Percentiles rank a stretch among this genome's conserved stretches.
Conservation (phyloP, 306 rosid genomes). For the Astragalus glycyphyllos region DNA sequence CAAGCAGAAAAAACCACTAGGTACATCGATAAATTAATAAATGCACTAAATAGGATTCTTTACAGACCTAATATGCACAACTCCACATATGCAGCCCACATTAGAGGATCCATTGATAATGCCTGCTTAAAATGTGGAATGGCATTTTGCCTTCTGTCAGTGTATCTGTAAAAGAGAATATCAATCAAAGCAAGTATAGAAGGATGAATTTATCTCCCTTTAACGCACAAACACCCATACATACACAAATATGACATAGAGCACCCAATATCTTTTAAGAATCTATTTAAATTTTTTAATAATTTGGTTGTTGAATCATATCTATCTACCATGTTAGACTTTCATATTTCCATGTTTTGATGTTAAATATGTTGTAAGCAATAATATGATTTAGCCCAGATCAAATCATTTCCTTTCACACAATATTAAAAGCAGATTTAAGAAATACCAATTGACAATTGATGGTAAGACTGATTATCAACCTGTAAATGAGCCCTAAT, state of each 20-base stretch:
- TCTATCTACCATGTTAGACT: constrained; percentile 4
- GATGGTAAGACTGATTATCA: constrained; percentile 39
- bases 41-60: neutral
- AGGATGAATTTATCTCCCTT: constrained; percentile 3
- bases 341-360: constrained; percentile 32
- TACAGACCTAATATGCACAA: constrained; percentile 88
- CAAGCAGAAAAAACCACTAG: neutral
- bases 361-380: neutral
- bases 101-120: constrained; percentile 54
- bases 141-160: constrained; percentile 57
- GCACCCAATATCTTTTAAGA: constrained; percentile 1
- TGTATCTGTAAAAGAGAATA: constrained; percentile 49
- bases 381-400: constrained; percentile 19
- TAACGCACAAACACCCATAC: neutral
- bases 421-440: constrained; percentile 14
- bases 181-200: constrained; percentile 12
- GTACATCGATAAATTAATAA: neutral
- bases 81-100: constrained; percentile 92
- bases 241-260: neutral
- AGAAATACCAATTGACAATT: constrained; percentile 21
- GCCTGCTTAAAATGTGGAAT: constrained; percentile 56
- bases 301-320: constrained; percentile 23
- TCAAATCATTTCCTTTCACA: constrained; percentile 32
- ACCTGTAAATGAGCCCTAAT: constrained; percentile 96
- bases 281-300: neutral